These are phyloP conservation scores for Gossypium lobatum DNA, from an alignment of 441 rosid genomes.

Conservation along the genomic window DNA sequence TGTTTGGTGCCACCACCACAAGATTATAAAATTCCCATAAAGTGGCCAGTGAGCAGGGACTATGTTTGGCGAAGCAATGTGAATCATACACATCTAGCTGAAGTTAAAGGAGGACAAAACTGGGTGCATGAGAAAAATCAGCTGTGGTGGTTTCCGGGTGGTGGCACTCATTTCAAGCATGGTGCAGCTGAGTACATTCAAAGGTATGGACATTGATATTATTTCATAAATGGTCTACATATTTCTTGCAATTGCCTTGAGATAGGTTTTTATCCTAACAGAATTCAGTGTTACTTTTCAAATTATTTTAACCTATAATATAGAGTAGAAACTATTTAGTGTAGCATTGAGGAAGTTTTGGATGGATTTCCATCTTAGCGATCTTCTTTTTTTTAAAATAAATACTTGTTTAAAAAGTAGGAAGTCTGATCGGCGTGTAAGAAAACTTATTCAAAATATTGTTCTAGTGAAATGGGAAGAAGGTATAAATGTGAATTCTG, in stretches of 20 bases:
- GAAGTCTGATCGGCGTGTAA: not conserved
- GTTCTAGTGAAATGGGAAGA: not conserved
- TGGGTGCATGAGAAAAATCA: conserved; percentile 81
- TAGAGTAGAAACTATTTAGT: not conserved
- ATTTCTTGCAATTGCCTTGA: conserved; percentile 6
- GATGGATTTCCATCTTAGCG: not conserved
- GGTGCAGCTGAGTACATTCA: conserved; percentile 91
- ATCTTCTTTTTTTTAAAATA: not conserved
- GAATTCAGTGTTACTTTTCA: not conserved
- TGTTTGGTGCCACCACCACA: conserved; percentile 88
- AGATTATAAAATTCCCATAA: conserved; percentile 78
- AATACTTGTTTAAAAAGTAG: not conserved
- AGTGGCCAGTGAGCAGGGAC: conserved; percentile 90
- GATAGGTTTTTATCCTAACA: not conserved
- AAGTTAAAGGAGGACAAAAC: conserved; percentile 89
- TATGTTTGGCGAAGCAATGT: conserved; percentile 93
- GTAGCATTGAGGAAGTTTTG: conserved; percentile 1
- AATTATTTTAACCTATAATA: not conserved
- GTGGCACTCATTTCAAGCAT: conserved; percentile 95
- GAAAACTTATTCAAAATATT: not conserved
- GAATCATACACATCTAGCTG: conserved; percentile 83
- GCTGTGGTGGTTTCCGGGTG: conserved; percentile 97
- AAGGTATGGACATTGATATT: conserved; percentile 39
- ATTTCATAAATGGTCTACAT: not conserved
- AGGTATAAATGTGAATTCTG: not conserved